These are phyloP conservation scores for Pelargonium cotyledonis DNA, from an alignment of 441 rosid genomes.

Conservation along the genomic window DNA sequence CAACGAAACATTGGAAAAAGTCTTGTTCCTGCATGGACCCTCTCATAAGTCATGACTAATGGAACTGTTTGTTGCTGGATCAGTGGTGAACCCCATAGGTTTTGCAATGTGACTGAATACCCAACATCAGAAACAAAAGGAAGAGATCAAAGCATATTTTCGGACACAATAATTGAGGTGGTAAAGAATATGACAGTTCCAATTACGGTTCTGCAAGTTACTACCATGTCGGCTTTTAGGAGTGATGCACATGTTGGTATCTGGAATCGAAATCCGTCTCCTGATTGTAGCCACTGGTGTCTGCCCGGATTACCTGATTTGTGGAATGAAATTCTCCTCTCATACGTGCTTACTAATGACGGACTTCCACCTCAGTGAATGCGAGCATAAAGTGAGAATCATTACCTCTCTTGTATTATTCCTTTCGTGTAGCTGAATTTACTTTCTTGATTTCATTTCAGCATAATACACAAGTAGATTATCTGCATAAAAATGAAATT, in stretches of 20 bases:
- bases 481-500: too few species aligned
- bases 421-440: neutral
- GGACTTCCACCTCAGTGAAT: slow-evolving; percentile 5
- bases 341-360: slow-evolving; percentile 26
- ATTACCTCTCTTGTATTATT: slow-evolving; percentile 9
- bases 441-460: neutral
- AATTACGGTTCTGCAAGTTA: slow-evolving; percentile 43
- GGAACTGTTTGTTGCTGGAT: slow-evolving; percentile 6
- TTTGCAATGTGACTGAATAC: slow-evolving; percentile 50
- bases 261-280: slow-evolving; percentile 53
- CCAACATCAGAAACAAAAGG: slow-evolving; percentile 43
- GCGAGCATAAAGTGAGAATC: slow-evolving; percentile 21
- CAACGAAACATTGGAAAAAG: neutral
- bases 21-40: neutral
- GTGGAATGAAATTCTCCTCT: slow-evolving; percentile 68
- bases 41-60: slow-evolving; percentile 1
- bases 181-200: slow-evolving; percentile 50
- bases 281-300: slow-evolving; percentile 92
- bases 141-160: slow-evolving; percentile 39
- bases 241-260: slow-evolving; percentile 75
- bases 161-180: slow-evolving; percentile 44
- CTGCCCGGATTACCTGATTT: slow-evolving; percentile 74
- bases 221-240: slow-evolving; percentile 61
- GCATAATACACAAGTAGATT: neutral
- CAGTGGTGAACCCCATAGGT: slow-evolving; percentile 41